Conservation (phyloP, 164 flowering plant genomes). For the Chloranthus sessilifolius region DNA sequence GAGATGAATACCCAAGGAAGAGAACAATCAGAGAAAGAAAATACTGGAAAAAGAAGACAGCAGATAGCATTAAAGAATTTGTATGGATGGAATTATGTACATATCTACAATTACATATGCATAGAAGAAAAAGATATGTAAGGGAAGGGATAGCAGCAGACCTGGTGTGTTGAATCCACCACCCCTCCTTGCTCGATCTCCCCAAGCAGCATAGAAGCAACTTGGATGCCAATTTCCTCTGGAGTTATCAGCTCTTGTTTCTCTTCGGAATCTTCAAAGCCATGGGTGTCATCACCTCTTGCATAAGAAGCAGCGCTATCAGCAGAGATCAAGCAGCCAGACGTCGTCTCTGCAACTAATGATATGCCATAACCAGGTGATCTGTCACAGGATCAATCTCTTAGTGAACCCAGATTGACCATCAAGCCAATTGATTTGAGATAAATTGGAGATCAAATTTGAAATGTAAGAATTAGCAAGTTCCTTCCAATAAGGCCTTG, state of each 20-base stretch:
- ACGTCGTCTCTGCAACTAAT: slow-evolving; percentile 79
- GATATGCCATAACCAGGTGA: slow-evolving; percentile 97
- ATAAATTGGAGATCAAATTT: too few species aligned
- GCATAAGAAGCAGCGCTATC: slow-evolving; percentile 64
- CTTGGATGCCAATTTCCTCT: slow-evolving; percentile 65
- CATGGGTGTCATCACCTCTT: slow-evolving; percentile 32
- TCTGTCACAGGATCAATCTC: slow-evolving; percentile 28
- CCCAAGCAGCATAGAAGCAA: slow-evolving; percentile 65
- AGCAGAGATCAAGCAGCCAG: slow-evolving; percentile 75
- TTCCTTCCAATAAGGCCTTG: too few species aligned
- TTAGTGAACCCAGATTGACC: slow-evolving; percentile 4
- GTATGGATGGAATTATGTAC: background rate
- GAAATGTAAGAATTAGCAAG: too few species aligned
- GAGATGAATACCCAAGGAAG: background rate
- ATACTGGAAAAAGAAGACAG: background rate
- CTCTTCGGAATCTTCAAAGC: slow-evolving; percentile 44
- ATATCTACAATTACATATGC: background rate
- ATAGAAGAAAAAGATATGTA: background rate
- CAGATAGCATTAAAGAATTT: background rate
- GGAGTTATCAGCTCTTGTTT: slow-evolving; percentile 48
- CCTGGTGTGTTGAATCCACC: slow-evolving; percentile 96
- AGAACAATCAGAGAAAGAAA: background rate
- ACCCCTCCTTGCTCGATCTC: slow-evolving; percentile 93
- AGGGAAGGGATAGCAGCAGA: slow-evolving; percentile 15
- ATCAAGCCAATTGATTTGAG: too few species aligned